Conservation (phyloP, 768 basidiomycete species). For the Boletus vinaceobasis region DNA sequence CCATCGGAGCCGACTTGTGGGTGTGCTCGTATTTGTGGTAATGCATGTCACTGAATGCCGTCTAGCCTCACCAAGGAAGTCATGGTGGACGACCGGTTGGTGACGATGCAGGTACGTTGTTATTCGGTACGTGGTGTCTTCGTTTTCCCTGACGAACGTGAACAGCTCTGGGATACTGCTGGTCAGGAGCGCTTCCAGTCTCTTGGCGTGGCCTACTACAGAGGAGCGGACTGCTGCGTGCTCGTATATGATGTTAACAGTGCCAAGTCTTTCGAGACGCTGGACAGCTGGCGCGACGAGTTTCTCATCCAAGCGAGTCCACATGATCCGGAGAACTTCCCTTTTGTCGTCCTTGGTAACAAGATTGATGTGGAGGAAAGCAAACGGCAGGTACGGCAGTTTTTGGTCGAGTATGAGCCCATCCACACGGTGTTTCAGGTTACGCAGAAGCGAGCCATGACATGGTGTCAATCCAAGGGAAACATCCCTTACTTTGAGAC, state of each 20-base stretch:
- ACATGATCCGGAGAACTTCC: constrained; percentile 99
- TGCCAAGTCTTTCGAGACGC: constrained; percentile 95
- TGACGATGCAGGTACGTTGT: constrained; percentile 90
- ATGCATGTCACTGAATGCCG: constrained; percentile 5
- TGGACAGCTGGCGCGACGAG: constrained; percentile 99
- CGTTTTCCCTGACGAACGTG: constrained; percentile 1
- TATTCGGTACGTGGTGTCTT: not conserved
- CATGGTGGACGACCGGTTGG: constrained; percentile 95
- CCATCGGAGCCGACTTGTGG: constrained; percentile 95
- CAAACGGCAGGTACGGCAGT: constrained; percentile 79
- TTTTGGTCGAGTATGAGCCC: not conserved
- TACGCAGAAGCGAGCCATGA: constrained; percentile 99
- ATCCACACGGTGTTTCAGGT: constrained; percentile 50
- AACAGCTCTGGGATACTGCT: constrained; percentile 98
- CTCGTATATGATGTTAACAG: constrained; percentile 99
- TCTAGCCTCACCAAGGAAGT: constrained; percentile 93
- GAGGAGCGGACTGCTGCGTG: constrained; percentile 98
- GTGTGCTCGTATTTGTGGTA: constrained; percentile 32
- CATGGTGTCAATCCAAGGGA: constrained; percentile 99
- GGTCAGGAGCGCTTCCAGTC: constrained; percentile 99
- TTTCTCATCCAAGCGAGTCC: constrained; percentile 99
- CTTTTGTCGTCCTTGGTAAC: constrained; percentile 98
- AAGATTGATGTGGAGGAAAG: constrained; percentile 99
- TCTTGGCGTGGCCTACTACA: constrained; percentile 97
- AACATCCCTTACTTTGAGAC: constrained; percentile 99